Conservation (phyloP, 495 filamentous ascomycete species). For the Arthonia radiata region DNA sequence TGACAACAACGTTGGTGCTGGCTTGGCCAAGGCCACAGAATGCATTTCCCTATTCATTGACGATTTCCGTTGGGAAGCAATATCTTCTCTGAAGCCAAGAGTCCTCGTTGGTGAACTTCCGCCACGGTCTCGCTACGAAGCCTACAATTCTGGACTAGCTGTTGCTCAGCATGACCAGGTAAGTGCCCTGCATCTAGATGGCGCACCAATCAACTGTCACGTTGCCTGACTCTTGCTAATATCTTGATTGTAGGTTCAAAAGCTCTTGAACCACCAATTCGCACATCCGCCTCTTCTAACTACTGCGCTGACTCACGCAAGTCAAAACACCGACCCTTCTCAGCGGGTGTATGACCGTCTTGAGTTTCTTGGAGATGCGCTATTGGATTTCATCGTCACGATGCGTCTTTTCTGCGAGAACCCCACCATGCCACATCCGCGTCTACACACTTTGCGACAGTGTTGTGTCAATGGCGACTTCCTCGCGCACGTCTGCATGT, state of each 20-base stretch:
- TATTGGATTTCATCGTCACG: constrained; percentile 43
- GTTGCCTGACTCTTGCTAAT: too few species aligned
- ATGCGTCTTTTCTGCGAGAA: constrained; percentile 20
- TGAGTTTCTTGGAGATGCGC: constrained; percentile 55
- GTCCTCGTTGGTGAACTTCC: too few species aligned
- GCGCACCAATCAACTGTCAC: too few species aligned
- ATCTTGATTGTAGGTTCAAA: too few species aligned
- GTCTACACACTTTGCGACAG: constrained; percentile 53
- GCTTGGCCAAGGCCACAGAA: constrained; percentile 31
- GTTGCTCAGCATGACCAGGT: too few species aligned
- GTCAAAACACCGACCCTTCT: constrained; percentile 26
- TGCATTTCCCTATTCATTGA: constrained; percentile 45
- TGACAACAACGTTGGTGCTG: too few species aligned
- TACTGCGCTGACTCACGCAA: constrained; percentile 71
- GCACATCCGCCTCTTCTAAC: too few species aligned
- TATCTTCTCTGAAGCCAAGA: too few species aligned
- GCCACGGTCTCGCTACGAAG: too few species aligned
- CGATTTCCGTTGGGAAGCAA: constrained; percentile 28
- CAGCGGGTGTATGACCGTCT: constrained; percentile 46
- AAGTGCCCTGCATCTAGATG: too few species aligned
- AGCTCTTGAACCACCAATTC: too few species aligned
- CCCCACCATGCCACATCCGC: constrained; percentile 27
- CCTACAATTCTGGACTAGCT: too few species aligned
- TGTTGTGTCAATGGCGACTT: constrained; percentile 65
- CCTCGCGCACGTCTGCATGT: constrained; percentile 63